Conservation (phyloP, 768 basidiomycete genomes). For the Rhodotorula graminis region DNA sequence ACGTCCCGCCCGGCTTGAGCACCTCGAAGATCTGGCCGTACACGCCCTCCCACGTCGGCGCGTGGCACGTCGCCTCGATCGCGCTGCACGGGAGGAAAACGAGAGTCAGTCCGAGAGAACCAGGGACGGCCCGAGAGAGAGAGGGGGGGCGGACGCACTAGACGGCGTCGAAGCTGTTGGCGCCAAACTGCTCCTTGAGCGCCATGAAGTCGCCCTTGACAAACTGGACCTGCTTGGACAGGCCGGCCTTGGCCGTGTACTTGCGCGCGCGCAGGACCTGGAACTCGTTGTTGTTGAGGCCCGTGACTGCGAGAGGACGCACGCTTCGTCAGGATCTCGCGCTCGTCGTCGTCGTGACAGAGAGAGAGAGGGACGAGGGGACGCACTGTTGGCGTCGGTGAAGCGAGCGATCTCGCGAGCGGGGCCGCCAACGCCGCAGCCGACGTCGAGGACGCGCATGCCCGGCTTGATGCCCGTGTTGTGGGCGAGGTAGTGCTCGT, state of each 20-base stretch:
- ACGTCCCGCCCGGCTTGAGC: constrained; percentile 91
- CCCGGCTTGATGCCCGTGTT: constrained; percentile 78
- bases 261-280: constrained; percentile 79
- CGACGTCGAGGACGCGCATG: constrained; percentile 96
- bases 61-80: constrained; percentile 96
- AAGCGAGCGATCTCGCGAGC: constrained; percentile 92
- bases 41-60: constrained; percentile 90
- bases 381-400: constrained; percentile 60
- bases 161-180: constrained; percentile 92
- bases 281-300: constrained; percentile 90
- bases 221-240: constrained; percentile 72
- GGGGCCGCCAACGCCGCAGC: constrained; percentile 93
- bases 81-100: constrained; percentile 61
- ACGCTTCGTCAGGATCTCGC: too few species aligned
- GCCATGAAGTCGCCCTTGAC: constrained; percentile 97
- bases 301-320: constrained; percentile 15
- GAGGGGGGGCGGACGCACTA: constrained; percentile 41
- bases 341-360: neutral
- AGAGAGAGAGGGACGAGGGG: too few species aligned
- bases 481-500: constrained; percentile 92
- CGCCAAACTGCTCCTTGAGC: constrained; percentile 81
- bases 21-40: constrained; percentile 89
- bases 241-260: constrained; percentile 71
- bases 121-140: too few species aligned
- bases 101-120: too few species aligned